Base-by-base conservation (phyloP, 495 filamentous ascomycete species). In the Penicillium robsamsonii region DNA sequence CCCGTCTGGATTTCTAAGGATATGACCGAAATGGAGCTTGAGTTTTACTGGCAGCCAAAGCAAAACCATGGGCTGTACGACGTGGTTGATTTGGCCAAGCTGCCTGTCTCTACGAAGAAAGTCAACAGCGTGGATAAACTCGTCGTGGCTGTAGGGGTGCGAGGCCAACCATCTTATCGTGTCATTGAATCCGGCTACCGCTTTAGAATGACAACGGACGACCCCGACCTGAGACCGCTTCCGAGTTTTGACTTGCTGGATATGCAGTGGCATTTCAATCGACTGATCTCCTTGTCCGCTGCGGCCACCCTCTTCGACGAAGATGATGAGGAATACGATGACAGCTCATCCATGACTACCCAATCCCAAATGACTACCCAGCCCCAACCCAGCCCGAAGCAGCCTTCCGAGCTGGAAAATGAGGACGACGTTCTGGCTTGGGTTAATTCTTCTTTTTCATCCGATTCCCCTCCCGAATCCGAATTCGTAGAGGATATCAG, bases 21-120 rank as follows among this genome's bases (percentile, higher is more conserved):
- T 25, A 44, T 31, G 8, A 37, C 40, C 9, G 29, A 55, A 27
- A 27, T 62, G 22, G 56, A 59, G 15, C 37, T 62, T 3, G 59
- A 62, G 27, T 62, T 58, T 18, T 45, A 62, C 29, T 62, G 59
- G 59, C 56, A 52, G 27, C 59, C 59, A 42, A 25, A 24, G 31
- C 18, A 37, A n/a, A 9, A 15, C 5, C 56, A 62, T 38, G 30
- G 18, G 15, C n/a, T 46, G 7, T 33, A 12, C 6, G 56, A 55
- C 12, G 5, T n/a, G 15, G 40, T 62, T 5, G 45, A 50, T 51
- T n/a, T 59, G n/a, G 3, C 17, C 6, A 55, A 53, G 24, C 22
- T 31, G 20, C 56, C 56, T 5, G 3, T 17, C 13, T 46, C 56
- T 9, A 41, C 50, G 4, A 27, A 51, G 37, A 13, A 38, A 15